Evolutionary conservation across 192 early-diverging fungal genomes (phyloP).

Genomic region (Rhizoclosmatium globosum): DNA sequence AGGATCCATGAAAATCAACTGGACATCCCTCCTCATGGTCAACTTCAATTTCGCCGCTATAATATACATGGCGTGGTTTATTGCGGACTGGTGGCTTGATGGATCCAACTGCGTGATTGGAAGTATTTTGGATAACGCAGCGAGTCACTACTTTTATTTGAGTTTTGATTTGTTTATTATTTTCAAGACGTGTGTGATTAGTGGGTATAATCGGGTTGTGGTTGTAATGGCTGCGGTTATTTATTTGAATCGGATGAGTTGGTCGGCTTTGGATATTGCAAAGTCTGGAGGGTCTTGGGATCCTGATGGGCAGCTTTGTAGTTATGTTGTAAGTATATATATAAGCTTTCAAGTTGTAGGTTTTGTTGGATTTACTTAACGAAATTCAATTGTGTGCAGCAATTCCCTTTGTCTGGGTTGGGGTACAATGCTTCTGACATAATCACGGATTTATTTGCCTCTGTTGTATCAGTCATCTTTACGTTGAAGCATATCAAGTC

Average conservation of each 20-base stretch:
- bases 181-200: neutral
- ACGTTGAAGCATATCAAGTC: neutral
- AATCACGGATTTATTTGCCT: neutral
- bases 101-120: neutral
- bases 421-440: neutral
- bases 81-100: neutral
- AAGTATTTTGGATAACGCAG: neutral
- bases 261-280: neutral
- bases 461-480: neutral
- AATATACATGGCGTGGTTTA: neutral
- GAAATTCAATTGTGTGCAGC: neutral
- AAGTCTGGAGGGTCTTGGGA: neutral
- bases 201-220: neutral
- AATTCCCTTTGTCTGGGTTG: neutral
- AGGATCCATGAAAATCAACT: neutral
- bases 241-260: neutral
- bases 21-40: neutral
- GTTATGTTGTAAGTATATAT: too few species aligned
- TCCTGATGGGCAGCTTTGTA: neutral
- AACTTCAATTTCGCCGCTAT: neutral
- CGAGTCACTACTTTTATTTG: neutral
- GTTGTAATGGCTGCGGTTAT: neutral
- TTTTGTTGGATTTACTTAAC: too few species aligned
- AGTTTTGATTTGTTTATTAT: neutral
- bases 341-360: too few species aligned